A percentile compares a stretch with the other conserved stretches of the same genome.
Conservation (phyloP, 2,329 filamentous ascomycete species). For the Clonostachys chloroleuca region DNA sequence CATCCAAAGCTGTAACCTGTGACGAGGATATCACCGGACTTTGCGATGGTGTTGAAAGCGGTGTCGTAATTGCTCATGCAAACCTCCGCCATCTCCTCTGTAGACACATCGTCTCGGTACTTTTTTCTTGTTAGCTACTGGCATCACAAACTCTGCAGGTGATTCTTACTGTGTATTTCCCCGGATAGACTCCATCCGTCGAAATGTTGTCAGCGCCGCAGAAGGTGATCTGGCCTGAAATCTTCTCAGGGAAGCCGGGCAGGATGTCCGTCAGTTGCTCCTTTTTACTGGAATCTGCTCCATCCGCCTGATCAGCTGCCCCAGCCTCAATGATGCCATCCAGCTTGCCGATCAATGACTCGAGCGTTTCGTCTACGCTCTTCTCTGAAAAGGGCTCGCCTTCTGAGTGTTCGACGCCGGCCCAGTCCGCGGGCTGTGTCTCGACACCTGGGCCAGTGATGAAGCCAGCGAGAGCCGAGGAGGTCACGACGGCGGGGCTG, state of each 20-base stretch:
- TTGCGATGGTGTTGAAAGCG: conserved; percentile 59
- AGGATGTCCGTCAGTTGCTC: conserved; percentile 44
- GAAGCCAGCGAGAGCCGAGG: conserved; percentile 71
- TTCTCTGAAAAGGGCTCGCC: conserved; percentile 60
- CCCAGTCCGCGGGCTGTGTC: conserved; percentile 29
- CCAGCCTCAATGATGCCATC: conserved; percentile 52
- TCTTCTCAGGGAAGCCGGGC: conserved; percentile 79
- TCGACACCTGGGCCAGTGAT: conserved; percentile 65
- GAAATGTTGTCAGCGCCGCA: conserved; percentile 72
- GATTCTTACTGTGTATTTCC: conserved; percentile 27
- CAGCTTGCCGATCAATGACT: conserved; percentile 64
- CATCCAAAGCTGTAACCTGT: conserved; percentile 87
- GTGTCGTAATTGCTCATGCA: conserved; percentile 94
- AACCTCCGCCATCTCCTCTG: conserved; percentile 78
- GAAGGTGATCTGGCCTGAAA: conserved; percentile 84
- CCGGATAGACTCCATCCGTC: conserved; percentile 89
- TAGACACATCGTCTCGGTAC: conserved; percentile 79
- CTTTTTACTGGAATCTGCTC: conserved; percentile 17
- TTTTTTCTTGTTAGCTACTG: conserved; percentile 48
- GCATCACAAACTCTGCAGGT: neutral
- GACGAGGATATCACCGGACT: conserved; percentile 75
- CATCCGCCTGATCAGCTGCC: conserved; percentile 9
- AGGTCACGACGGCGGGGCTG: conserved; percentile 87
- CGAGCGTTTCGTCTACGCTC: conserved; percentile 65
- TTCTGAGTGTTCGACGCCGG: conserved; percentile 64